Conservation (phyloP, 2,329 filamentous ascomycete species). For the Cladosporium sp. region DNA sequence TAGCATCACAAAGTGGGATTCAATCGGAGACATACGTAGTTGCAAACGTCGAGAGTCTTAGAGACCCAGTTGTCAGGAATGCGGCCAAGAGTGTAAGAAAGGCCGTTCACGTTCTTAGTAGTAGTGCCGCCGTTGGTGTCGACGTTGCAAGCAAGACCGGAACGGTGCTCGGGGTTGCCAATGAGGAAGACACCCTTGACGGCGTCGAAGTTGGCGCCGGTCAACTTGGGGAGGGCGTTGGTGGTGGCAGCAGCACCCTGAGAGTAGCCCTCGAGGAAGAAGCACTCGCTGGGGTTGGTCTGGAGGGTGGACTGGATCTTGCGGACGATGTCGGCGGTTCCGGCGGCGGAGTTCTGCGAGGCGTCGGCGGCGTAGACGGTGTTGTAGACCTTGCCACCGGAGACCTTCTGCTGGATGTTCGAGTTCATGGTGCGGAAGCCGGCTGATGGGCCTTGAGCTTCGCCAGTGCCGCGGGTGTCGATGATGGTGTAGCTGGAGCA, state of each 20-base stretch:
- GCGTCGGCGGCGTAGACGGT: constrained; percentile 34
- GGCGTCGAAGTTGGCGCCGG: constrained; percentile 31
- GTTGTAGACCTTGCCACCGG: constrained; percentile 33
- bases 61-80: constrained; percentile 32
- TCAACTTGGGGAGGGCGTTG: constrained; percentile 31
- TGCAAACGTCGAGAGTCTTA: constrained; percentile 37
- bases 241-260: constrained; percentile 36
- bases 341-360: constrained; percentile 21
- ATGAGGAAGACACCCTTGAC: constrained; percentile 38
- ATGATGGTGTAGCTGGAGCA: constrained; percentile 20
- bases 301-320: constrained; percentile 27
- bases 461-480: constrained; percentile 24
- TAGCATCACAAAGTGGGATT: not conserved
- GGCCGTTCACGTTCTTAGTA: constrained; percentile 30
- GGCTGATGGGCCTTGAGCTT: constrained; percentile 22
- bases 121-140: constrained; percentile 33
- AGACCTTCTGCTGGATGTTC: constrained; percentile 24
- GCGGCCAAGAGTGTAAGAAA: constrained; percentile 15
- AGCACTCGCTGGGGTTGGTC: constrained; percentile 29
- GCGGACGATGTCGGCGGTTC: constrained; percentile 33
- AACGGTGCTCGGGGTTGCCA: constrained; percentile 32
- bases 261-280: constrained; percentile 36
- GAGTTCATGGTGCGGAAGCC: constrained; percentile 33
- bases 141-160: constrained; percentile 33
- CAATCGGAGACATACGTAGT: constrained; percentile 22